phyloP scores from a whole-genome alignment of 2,329 filamentous ascomycete species.

The Colletotrichum musae region DNA sequence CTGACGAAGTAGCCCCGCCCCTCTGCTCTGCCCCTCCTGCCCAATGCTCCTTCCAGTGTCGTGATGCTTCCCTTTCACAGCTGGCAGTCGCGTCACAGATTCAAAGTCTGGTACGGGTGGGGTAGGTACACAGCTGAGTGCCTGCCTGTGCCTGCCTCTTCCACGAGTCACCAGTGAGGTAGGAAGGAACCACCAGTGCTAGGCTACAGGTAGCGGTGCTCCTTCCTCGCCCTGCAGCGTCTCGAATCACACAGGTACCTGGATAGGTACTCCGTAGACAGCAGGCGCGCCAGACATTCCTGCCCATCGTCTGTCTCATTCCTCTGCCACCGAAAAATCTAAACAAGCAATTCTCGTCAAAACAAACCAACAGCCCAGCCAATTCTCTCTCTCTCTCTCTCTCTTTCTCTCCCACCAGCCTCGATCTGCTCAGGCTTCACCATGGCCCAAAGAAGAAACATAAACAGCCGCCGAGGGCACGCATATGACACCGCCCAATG shows the following conservation, averaged over 20 bases:
- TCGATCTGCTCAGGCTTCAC: no score
- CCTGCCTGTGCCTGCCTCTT: not conserved
- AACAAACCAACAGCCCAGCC: conserved; percentile 8
- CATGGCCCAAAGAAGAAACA: conserved; percentile 15
- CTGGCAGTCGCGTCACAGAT: not conserved
- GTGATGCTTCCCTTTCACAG: not conserved
- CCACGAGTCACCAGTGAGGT: not conserved
- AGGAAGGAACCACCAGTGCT: not conserved
- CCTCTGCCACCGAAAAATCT: no score
- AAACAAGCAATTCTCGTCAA: conserved; percentile 29
- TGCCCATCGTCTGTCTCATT: no score
- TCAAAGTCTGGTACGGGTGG: not conserved
- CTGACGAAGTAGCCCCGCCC: no score
- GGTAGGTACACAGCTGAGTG: no score
- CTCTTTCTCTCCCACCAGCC: no score
- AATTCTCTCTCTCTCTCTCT: no score
- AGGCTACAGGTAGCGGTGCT: no score
- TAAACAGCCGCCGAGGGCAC: conserved; percentile 10
- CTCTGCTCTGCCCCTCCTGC: no score
- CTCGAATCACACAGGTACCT: no score
- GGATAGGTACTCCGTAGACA: not conserved
- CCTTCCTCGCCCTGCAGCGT: no score
- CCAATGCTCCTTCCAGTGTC: no score
- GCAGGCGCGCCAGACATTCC: not conserved
- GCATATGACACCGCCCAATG: conserved; percentile 21